Evolutionary conservation across 2,329 filamentous ascomycete species (phyloP).

Genomic region (Monilinia aucupariae): DNA sequence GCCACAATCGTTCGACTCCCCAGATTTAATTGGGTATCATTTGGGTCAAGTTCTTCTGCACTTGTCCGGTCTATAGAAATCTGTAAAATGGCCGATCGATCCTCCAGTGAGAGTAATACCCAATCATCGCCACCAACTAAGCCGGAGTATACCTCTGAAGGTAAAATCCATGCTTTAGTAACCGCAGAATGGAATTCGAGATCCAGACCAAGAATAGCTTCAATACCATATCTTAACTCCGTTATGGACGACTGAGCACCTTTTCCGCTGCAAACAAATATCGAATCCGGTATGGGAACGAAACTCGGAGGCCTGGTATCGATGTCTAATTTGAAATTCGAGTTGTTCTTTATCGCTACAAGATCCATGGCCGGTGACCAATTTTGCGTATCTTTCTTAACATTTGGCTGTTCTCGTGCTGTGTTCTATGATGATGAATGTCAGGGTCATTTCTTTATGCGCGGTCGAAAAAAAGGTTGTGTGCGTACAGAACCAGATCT

Average conservation of each 20-base stretch:
- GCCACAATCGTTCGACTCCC: conserved; percentile 48
- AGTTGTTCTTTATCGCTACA: conserved; percentile 37
- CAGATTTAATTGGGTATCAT: conserved; percentile 46
- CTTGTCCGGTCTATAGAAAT: conserved; percentile 46
- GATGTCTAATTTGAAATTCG: conserved; percentile 1
- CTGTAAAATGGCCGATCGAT: conserved; percentile 37
- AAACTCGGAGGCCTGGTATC: conserved; percentile 23
- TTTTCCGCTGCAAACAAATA: conserved; percentile 64
- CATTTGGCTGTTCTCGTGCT: conserved; percentile 48
- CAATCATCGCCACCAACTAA: conserved; percentile 22
- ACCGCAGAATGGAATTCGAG: conserved; percentile 47
- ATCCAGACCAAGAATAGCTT: conserved; percentile 59
- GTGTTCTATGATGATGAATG: conserved; percentile 40
- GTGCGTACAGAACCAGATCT: not conserved
- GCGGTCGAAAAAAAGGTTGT: not conserved
- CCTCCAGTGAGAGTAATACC: conserved; percentile 31
- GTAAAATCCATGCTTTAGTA: conserved; percentile 50
- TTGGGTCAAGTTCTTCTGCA: conserved; percentile 41
- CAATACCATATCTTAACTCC: conserved; percentile 64
- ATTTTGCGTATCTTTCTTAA: conserved; percentile 57
- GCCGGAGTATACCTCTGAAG: conserved; percentile 18
- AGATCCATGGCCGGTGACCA: conserved; percentile 45
- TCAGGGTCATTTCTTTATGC: not conserved
- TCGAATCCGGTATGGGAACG: conserved; percentile 43
- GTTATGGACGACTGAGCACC: conserved; percentile 57